Percentiles rank a stretch among this genome's conserved stretches.
Conservation (phyloP, 176 grass and related monocot genomes). For the Musa troglodytarum region DNA sequence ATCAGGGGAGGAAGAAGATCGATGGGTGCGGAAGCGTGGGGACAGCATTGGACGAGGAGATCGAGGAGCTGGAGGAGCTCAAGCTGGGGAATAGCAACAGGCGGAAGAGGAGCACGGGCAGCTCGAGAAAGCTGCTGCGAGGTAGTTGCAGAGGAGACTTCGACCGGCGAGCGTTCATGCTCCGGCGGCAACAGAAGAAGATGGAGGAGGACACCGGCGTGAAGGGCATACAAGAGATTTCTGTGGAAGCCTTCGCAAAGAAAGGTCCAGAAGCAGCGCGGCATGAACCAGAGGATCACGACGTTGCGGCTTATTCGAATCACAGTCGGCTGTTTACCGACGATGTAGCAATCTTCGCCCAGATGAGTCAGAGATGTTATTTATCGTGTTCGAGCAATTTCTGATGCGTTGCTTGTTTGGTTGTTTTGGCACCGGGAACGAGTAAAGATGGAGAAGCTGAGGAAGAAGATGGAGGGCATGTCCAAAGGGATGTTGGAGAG, state of each 20-base stretch:
- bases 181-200: conserved; percentile 58
- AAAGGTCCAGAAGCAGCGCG: conserved; percentile 24
- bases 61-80: conserved; percentile 52
- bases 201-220: conserved; percentile 41
- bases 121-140: conserved; percentile 24
- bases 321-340: neutral
- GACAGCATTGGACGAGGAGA: conserved; percentile 46
- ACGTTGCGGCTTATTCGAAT: neutral
- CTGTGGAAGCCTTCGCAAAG: neutral
- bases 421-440: neutral
- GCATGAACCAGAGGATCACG: neutral
- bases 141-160: conserved; percentile 58
- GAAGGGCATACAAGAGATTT: conserved; percentile 75
- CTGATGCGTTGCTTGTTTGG: neutral
- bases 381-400: neutral
- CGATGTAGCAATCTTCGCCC: neutral
- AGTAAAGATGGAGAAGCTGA: conserved; percentile 66
- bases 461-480: conserved; percentile 84
- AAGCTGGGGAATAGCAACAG: neutral
- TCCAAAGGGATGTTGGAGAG: conserved; percentile 77
- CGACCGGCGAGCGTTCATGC: conserved; percentile 68
- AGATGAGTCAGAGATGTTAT: neutral
- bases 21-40: conserved; percentile 31
- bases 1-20: conserved; percentile 78
- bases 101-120: conserved; percentile 5